These are phyloP conservation scores for Aschersonia sp. DNA, from an alignment of 2,329 filamentous ascomycete species.

Conservation along the genomic window DNA sequence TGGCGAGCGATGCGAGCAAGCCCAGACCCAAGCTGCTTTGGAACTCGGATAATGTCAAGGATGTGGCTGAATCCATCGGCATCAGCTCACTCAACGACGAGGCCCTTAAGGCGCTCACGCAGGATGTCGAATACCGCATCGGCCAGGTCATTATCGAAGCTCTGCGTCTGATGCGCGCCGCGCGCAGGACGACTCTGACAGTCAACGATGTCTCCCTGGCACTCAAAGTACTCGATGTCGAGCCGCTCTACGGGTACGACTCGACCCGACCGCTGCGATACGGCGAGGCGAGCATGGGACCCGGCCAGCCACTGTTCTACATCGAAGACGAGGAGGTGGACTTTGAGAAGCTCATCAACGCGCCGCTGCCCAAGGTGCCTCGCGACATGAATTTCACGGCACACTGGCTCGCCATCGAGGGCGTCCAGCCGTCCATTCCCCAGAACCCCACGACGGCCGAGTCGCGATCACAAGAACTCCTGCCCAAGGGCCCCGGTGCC, in stretches of 20 bases:
- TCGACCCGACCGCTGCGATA: constrained; percentile 79
- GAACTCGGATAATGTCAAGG: constrained; percentile 91
- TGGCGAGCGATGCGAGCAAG: constrained; percentile 18
- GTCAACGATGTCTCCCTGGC: constrained; percentile 85
- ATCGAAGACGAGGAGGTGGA: constrained; percentile 98
- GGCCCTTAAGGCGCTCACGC: constrained; percentile 71
- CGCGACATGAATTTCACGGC: constrained; percentile 91
- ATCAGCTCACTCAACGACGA: constrained; percentile 72
- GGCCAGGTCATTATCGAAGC: constrained; percentile 89
- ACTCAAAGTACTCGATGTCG: constrained; percentile 74
- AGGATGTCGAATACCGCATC: constrained; percentile 91
- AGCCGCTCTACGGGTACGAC: constrained; percentile 94
- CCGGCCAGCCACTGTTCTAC: constrained; percentile 90
- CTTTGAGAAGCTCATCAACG: constrained; percentile 98
- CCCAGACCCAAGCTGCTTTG: constrained; percentile 55
- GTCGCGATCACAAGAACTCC: constrained; percentile 67
- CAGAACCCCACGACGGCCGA: constrained; percentile 88
- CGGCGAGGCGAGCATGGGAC: constrained; percentile 85
- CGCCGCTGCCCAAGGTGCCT: constrained; percentile 85
- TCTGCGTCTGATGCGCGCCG: constrained; percentile 89
- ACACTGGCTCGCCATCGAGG: constrained; percentile 96
- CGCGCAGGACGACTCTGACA: constrained; percentile 70
- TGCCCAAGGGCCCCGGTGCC: constrained; percentile 79
- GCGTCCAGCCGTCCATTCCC: constrained; percentile 89
- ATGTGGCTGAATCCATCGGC: constrained; percentile 92